Evolutionary conservation across 2,329 filamentous ascomycete genomes (phyloP).

Genomic region (Endothia cerciana): DNA sequence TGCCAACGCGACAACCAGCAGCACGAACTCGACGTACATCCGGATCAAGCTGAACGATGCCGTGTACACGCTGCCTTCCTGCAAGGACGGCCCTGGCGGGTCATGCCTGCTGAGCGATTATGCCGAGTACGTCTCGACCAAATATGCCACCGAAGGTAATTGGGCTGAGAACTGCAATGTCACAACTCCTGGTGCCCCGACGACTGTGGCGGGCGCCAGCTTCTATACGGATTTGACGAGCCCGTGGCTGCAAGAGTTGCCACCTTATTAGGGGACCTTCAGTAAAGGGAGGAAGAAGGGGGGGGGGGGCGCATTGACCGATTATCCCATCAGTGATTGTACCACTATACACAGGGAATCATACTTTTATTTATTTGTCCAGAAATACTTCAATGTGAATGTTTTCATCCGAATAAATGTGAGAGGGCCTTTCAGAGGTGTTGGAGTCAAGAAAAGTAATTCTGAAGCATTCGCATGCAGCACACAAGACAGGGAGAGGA

Average conservation of each 20-base stretch:
- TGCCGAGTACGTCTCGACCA: constrained; percentile 46
- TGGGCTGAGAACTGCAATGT: constrained; percentile 55
- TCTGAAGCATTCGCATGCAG: no score
- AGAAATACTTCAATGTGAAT: no score
- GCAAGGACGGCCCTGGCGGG: constrained; percentile 57
- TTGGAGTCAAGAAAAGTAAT: no score
- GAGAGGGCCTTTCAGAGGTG: no score
- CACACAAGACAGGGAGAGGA: no score
- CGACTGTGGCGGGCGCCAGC: constrained; percentile 49
- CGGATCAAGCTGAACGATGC: constrained; percentile 66
- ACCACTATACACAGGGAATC: neutral
- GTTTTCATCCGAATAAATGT: no score
- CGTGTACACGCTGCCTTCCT: constrained; percentile 62
- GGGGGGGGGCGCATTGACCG: neutral
- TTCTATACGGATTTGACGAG: constrained; percentile 53
- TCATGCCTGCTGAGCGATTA: constrained; percentile 56
- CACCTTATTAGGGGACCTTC: constrained; percentile 9
- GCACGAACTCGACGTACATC: constrained; percentile 48
- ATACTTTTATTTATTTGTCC: neutral
- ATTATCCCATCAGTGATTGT: no score
- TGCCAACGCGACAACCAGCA: constrained; percentile 18
- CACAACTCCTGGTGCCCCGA: constrained; percentile 44
- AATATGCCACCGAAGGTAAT: constrained; percentile 52
- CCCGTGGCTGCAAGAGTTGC: constrained; percentile 39
- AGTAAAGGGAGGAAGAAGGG: neutral